Conservation (phyloP, 1,284 basidiomycete genomes). For the Peniophora sp. region DNA sequence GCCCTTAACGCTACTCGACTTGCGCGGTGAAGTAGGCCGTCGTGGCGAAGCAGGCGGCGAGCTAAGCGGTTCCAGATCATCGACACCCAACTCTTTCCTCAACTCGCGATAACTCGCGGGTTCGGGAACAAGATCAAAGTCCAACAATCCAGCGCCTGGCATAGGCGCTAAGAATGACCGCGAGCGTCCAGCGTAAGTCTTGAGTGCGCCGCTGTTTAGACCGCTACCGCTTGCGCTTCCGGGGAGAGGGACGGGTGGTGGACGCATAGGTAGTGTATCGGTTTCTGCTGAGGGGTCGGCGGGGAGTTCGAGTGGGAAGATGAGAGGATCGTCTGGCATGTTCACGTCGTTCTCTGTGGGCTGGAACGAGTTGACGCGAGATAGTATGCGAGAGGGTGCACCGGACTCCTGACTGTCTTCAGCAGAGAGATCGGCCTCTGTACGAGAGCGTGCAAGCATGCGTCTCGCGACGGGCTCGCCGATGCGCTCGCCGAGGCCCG, state of each 20-base stretch:
- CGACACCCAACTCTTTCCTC: conserved; percentile 65
- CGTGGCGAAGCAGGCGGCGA: conserved; percentile 18
- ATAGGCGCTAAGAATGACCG: conserved; percentile 67
- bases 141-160: conserved; percentile 25
- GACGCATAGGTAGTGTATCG: not conserved
- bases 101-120: conserved; percentile 66
- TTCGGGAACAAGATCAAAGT: conserved; percentile 42
- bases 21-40: conserved; percentile 4
- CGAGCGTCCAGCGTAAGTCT: conserved; percentile 65
- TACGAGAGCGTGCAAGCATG: conserved; percentile 40
- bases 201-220: conserved; percentile 28
- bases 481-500: not conserved
- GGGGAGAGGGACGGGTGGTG: conserved; percentile 17
- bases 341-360: too few relatives aligned
- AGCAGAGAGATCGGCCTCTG: conserved; percentile 31
- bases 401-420: not conserved
- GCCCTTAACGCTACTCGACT: conserved; percentile 25
- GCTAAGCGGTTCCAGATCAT: conserved; percentile 49
- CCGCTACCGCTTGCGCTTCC: conserved; percentile 2
- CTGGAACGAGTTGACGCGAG: too few relatives aligned
- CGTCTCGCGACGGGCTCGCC: conserved; percentile 26
- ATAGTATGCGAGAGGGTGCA: not conserved
- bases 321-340: not conserved
- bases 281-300: not conserved
- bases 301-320: not conserved